These are phyloP conservation scores for Pezicula radicicola DNA, from an alignment of 2,329 filamentous ascomycete species.

Conservation along the genomic window DNA sequence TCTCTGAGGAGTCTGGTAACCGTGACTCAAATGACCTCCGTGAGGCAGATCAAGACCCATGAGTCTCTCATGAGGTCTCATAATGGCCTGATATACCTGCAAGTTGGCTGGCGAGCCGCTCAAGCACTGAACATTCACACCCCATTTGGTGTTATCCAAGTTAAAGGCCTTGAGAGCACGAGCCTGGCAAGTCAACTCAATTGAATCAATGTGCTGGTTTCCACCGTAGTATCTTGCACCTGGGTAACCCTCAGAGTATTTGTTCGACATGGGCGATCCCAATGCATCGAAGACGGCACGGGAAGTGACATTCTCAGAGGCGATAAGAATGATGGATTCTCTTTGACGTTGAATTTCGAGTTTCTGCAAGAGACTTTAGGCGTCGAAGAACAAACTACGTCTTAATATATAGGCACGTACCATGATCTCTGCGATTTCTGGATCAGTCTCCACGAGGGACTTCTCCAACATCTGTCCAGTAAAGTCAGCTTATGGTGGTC, in stretches of 20 bases:
- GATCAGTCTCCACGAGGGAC: conserved; percentile 85
- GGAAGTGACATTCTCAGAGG: conserved; percentile 98
- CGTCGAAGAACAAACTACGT: not conserved
- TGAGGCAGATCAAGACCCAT: conserved; percentile 98
- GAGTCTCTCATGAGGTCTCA: conserved; percentile 90
- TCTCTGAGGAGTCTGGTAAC: conserved; percentile 92
- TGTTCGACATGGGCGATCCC: conserved; percentile 94
- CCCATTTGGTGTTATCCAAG: conserved; percentile 85
- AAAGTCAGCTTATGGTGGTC: conserved; percentile 30
- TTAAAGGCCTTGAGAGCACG: conserved; percentile 91
- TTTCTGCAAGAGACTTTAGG: conserved; percentile 49
- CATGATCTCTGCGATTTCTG: conserved; percentile 96
- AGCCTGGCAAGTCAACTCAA: conserved; percentile 92
- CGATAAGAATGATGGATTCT: conserved; percentile 98
- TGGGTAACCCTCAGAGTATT: conserved; percentile 98
- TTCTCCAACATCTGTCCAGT: conserved; percentile 83
- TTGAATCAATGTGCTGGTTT: conserved; percentile 97
- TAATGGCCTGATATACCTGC: conserved; percentile 96
- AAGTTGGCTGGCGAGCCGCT: conserved; percentile 94
- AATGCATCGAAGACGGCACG: conserved; percentile 97
- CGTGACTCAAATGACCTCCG: conserved; percentile 93
- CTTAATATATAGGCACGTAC: conserved; percentile 46
- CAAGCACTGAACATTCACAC: conserved; percentile 96
- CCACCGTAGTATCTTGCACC: conserved; percentile 98
- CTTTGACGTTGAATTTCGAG: conserved; percentile 94